Percentiles rank a stretch among this genome's conserved stretches.
Conservation (phyloP, 1,139 yeast species). For the Taphrina flavorubra region DNA sequence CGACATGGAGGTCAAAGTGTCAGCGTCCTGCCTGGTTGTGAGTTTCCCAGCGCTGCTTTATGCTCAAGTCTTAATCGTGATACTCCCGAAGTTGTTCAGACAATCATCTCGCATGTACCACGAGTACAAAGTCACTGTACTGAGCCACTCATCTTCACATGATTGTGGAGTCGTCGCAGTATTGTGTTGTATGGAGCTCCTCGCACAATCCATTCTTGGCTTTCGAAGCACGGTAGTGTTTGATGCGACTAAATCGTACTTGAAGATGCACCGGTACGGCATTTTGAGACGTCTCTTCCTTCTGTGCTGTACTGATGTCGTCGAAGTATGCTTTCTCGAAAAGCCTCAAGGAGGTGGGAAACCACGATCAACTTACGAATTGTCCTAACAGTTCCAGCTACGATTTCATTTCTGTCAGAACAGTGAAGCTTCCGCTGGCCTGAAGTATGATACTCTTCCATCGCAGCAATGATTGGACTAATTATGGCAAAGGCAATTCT, state of each 20-base stretch:
- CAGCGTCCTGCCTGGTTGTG: background rate
- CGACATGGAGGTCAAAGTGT: background rate
- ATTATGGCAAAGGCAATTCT: slow-evolving; percentile 56
- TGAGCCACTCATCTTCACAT: too few relatives aligned
- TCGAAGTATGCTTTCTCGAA: slow-evolving; percentile 65
- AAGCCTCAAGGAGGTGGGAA: slow-evolving; percentile 57
- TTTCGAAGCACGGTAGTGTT: background rate
- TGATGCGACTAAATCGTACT: slow-evolving; percentile 3
- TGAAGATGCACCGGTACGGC: background rate
- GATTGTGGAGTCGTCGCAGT: background rate
- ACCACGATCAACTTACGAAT: background rate
- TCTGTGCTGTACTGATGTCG: slow-evolving; percentile 54
- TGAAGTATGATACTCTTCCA: slow-evolving; percentile 53
- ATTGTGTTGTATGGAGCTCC: slow-evolving; percentile 2
- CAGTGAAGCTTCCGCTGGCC: slow-evolving; percentile 69
- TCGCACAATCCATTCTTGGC: slow-evolving; percentile 1
- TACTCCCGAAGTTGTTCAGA: too few relatives aligned
- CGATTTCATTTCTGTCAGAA: slow-evolving; percentile 81
- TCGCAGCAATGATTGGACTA: background rate
- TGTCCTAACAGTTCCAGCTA: slow-evolving; percentile 56
- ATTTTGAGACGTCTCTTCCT: background rate
- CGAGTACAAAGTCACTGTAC: too few relatives aligned
- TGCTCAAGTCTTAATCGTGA: too few relatives aligned
- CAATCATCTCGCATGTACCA: too few relatives aligned
- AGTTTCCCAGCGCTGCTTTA: too few relatives aligned